Conservation (phyloP, 2,329 filamentous ascomycete genomes). For the Malbranchea zuffiana region DNA sequence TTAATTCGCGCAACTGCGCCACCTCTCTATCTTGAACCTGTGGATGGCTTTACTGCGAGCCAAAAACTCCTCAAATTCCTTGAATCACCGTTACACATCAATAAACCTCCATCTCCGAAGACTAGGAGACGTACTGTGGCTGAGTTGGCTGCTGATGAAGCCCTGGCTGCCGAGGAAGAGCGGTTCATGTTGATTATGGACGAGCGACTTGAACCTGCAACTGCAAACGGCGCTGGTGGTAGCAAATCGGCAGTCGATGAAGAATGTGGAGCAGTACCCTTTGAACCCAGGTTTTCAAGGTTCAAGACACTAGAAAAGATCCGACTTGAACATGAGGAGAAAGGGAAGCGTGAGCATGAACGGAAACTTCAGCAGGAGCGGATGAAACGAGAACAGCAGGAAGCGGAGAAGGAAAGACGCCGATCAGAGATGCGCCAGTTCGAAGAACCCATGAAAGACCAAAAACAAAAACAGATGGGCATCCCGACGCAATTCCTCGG, state of each 20-base stretch:
- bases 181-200: conserved; percentile 88
- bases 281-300: conserved; percentile 76
- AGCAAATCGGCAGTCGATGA: conserved; percentile 59
- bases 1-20: conserved; percentile 63
- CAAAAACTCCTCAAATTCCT: conserved; percentile 61
- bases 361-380: conserved; percentile 41
- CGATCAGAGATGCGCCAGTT: conserved; percentile 34
- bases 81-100: conserved; percentile 65
- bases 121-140: conserved; percentile 85
- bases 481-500: conserved; percentile 24
- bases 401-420: conserved; percentile 40
- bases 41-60: conserved; percentile 55
- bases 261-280: conserved; percentile 58
- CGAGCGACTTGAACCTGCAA: conserved; percentile 59
- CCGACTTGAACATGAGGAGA: conserved; percentile 63
- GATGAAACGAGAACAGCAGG: conserved; percentile 37
- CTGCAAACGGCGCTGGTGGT: conserved; percentile 45
- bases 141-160: conserved; percentile 90
- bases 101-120: conserved; percentile 71
- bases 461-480: conserved; percentile 30
- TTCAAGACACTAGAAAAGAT: conserved; percentile 89
- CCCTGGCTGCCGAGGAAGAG: conserved; percentile 76
- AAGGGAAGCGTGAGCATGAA: conserved; percentile 41
- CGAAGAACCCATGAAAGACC: conserved; percentile 35
- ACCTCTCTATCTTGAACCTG: conserved; percentile 67